These are phyloP conservation scores for Alternaria ventricosa DNA, from an alignment of 2,329 filamentous ascomycete genomes.

Conservation along the genomic window DNA sequence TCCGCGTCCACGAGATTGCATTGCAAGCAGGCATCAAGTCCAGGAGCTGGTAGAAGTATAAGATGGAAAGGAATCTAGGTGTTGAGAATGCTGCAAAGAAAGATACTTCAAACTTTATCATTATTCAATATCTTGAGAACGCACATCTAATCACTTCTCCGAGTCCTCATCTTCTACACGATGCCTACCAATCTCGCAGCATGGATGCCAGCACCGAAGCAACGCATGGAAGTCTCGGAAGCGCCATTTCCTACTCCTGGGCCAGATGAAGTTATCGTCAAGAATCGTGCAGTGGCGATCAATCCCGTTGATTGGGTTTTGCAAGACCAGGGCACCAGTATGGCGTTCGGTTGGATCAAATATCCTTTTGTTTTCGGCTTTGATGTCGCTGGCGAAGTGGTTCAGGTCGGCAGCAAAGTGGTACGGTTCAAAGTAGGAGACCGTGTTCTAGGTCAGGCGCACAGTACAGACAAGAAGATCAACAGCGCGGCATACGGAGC, in stretches of 20 bases:
- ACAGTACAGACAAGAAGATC: conserved; percentile 8
- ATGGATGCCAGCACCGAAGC: conserved; percentile 24
- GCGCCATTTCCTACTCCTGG: conserved; percentile 48
- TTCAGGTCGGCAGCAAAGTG: conserved; percentile 51
- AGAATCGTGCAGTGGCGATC: conserved; percentile 50
- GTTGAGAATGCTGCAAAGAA: background rate
- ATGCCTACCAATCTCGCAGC: conserved; percentile 1
- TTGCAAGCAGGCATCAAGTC: background rate
- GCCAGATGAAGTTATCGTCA: conserved; percentile 49
- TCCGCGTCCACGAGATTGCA: background rate
- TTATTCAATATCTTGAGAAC: background rate
- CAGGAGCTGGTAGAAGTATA: background rate
- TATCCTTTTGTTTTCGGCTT: conserved; percentile 36
- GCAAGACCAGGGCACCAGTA: conserved; percentile 30
- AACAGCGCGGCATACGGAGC: background rate
- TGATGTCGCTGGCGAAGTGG: conserved; percentile 53
- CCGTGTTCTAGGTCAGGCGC: conserved; percentile 47
- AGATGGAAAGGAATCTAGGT: background rate
- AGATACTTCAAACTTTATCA: background rate
- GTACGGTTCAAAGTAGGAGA: conserved; percentile 51
- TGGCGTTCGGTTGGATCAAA: conserved; percentile 7
- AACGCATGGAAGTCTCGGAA: conserved; percentile 33
- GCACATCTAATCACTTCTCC: background rate
- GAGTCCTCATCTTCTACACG: background rate
- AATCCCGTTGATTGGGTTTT: conserved; percentile 54